Conservation (phyloP, 78 protist species). For the Cavenderia fasciculata region DNA sequence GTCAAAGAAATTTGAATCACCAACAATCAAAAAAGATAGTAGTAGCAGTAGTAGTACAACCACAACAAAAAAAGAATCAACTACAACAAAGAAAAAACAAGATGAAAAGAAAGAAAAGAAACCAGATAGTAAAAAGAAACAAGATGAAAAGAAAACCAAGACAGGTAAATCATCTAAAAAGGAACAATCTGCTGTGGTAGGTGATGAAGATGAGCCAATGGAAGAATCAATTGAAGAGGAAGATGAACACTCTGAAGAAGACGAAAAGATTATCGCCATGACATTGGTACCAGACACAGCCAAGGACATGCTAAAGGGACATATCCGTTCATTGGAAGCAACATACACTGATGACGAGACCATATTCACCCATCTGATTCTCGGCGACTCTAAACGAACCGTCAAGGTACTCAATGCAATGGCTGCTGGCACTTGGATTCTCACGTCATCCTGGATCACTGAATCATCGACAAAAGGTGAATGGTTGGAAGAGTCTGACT, state of each 20-base stretch:
- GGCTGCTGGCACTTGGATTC: constrained; percentile 15
- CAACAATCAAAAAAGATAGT: neutral
- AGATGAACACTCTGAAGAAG: neutral
- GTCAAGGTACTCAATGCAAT: constrained; percentile 9
- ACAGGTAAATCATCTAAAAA: neutral
- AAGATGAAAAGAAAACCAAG: neutral
- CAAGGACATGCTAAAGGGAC: neutral
- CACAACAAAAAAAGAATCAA: neutral
- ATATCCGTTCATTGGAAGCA: neutral
- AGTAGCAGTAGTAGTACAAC: neutral
- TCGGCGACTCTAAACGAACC: neutral
- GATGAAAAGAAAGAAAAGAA: neutral
- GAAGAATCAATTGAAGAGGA: neutral
- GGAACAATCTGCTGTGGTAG: neutral
- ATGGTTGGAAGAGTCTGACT: neutral
- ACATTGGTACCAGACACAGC: neutral
- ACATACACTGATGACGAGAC: neutral
- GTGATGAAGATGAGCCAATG: neutral
- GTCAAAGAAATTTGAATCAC: neutral
- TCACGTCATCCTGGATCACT: neutral
- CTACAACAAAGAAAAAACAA: neutral
- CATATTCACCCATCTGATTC: neutral
- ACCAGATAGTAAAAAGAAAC: neutral
- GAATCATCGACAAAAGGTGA: neutral
- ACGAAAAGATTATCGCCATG: neutral